Conservation (phyloP, 2,329 filamentous ascomycete species). For the Monosporascus sp. region DNA sequence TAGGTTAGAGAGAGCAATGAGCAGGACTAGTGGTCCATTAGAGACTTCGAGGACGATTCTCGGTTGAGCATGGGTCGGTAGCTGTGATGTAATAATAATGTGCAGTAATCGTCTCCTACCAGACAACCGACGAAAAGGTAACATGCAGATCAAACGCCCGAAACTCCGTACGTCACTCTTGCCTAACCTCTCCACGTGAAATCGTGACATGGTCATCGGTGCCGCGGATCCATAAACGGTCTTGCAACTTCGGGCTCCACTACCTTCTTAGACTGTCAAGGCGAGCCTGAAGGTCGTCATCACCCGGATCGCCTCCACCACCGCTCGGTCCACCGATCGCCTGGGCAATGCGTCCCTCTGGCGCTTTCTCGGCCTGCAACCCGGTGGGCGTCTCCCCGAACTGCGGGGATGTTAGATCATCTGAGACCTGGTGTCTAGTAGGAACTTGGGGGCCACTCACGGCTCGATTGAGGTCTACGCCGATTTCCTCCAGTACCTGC, state of each 20-base stretch:
- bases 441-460: conserved; percentile 48
- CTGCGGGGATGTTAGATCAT: conserved; percentile 42
- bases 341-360: conserved; percentile 78
- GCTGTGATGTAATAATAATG: too few relatives aligned
- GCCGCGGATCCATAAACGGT: not conserved
- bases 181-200: not conserved
- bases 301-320: conserved; percentile 56
- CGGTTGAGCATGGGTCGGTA: conserved; percentile 3
- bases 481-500: conserved; percentile 94
- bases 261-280: conserved; percentile 75
- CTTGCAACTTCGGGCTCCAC: not conserved
- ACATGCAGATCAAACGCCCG: not conserved
- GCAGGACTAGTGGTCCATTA: conserved; percentile 32
- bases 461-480: conserved; percentile 82
- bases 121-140: not conserved
- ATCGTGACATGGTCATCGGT: not conserved
- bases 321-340: conserved; percentile 64
- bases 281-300: conserved; percentile 90
- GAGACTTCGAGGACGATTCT: conserved; percentile 38
- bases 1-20: too few relatives aligned
- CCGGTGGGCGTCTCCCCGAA: conserved; percentile 87
- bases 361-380: conserved; percentile 65
- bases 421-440: conserved; percentile 2
- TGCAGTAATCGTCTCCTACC: not conserved
- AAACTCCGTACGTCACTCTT: not conserved